Evolutionary conservation across 306 rosid species (phyloP), one percentile per base, ranked within the genome.

Genomic region (Vigna reflexopilosa): DNA sequence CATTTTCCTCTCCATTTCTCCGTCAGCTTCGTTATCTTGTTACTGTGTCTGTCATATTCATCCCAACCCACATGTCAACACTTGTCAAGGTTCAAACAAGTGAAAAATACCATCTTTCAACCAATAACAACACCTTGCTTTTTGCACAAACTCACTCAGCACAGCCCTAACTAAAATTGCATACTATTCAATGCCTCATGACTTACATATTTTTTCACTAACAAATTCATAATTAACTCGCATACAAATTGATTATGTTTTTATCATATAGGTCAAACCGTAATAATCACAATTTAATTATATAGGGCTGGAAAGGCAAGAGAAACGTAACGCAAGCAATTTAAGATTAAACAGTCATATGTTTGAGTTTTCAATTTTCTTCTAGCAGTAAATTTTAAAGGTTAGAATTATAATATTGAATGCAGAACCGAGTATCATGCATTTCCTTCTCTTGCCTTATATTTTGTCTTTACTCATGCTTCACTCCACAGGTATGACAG

Each of bases 41-140:
- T 61, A 49, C 72, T 34, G 34, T 69, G 58, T 64, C 9, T 63
- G 65, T 82, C 88, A 40, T n/a, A n/a, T n/a, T 85, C 82, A 57
- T 79, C 80, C 80, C 80, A 85, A 79, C 80, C 68, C 86, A 85
- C 84, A 85, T 82, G 88, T 75, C 79, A 65, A 36, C 61, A 24
- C 66, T 38, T 64, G 14, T 54, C 59, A 11, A 38, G 70, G 56
- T 70, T 77, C 75, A 26, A 66, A 50, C 77, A 69, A 77, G 38
- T 48, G 56, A n/a, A 82, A 30, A 70, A 61, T 75, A 65, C 77
- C 65, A 40, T 75, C 42, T 63, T 64, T 80, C 30, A 2, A 7
- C 57, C 63, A 12, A 61, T 55, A 44, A 69, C 70, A 70, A 4
- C 50, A 62, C 14, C 75, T 69, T 62, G 75, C 76, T 85, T 69